phyloP scores from a whole-genome alignment of 768 basidiomycete genomes.

The Collybia nuda region DNA sequence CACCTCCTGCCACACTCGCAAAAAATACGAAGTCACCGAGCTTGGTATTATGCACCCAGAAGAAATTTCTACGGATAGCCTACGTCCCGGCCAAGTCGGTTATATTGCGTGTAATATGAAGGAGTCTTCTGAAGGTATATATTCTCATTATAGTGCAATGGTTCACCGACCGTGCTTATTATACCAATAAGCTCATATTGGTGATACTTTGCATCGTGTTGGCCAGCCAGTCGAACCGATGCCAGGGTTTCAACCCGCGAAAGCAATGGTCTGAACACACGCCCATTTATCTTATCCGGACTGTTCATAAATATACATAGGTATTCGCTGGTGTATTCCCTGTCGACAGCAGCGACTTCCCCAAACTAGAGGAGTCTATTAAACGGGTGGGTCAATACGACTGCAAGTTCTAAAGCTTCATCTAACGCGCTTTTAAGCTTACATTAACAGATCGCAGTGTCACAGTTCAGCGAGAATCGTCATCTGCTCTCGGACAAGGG shows the following conservation, averaged over 20 bases:
- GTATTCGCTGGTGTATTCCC: constrained; percentile 96
- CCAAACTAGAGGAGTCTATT: constrained; percentile 94
- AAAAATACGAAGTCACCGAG: constrained; percentile 87
- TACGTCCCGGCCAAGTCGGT: constrained; percentile 82
- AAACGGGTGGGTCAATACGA: constrained; percentile 58
- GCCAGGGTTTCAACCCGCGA: constrained; percentile 88
- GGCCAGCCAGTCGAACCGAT: constrained; percentile 78
- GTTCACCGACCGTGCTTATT: not conserved
- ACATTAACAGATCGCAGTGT: constrained; percentile 88
- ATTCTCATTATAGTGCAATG: not conserved
- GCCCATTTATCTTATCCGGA: not conserved
- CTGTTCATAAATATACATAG: constrained; percentile 32
- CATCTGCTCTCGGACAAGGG: constrained; percentile 92
- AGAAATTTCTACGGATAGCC: constrained; percentile 67
- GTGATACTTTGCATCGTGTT: constrained; percentile 85
- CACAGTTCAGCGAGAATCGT: constrained; percentile 87
- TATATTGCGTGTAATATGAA: constrained; percentile 98
- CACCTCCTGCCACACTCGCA: constrained; percentile 77
- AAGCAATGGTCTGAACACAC: constrained; percentile 74
- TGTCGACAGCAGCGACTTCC: constrained; percentile 86
- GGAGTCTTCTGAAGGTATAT: constrained; percentile 84
- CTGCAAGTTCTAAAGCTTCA: constrained; percentile 6
- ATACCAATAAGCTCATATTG: constrained; percentile 71
- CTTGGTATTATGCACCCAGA: constrained; percentile 90
- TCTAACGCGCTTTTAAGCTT: constrained; percentile 43